Evolutionary conservation across 441 rosid species (phyloP).

Genomic region (Populus hybrid): DNA sequence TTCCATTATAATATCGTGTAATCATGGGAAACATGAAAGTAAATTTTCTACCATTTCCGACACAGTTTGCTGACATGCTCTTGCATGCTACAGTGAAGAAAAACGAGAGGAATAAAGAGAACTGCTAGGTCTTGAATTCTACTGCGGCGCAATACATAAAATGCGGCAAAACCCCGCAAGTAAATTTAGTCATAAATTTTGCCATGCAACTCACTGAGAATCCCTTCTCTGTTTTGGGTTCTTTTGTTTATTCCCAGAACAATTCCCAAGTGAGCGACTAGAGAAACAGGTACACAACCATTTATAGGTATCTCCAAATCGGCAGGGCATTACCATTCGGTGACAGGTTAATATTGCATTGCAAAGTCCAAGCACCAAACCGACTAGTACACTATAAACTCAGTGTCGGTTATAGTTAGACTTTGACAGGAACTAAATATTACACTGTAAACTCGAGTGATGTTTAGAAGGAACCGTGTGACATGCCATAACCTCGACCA

Average conservation of each 20-base stretch:
- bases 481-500: conserved; percentile 29
- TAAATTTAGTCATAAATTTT: no score
- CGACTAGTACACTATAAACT: background rate
- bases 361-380: background rate
- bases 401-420: background rate
- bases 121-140: background rate
- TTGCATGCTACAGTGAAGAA: no score
- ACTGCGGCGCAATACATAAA: background rate
- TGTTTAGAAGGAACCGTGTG: background rate
- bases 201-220: background rate
- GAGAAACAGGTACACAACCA: background rate
- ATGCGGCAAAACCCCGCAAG: no score
- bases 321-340: background rate
- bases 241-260: background rate
- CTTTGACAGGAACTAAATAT: background rate
- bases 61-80: no score
- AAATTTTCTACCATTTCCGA: no score
- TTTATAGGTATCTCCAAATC: background rate
- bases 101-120: background rate
- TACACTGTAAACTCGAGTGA: background rate
- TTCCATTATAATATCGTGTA: no score
- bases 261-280: background rate
- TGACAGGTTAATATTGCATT: background rate
- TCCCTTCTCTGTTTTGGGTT: background rate
- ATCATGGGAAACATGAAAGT: no score